These are phyloP conservation scores for Venturia asperata DNA, from an alignment of 2,329 filamentous ascomycete species.

Conservation along the genomic window DNA sequence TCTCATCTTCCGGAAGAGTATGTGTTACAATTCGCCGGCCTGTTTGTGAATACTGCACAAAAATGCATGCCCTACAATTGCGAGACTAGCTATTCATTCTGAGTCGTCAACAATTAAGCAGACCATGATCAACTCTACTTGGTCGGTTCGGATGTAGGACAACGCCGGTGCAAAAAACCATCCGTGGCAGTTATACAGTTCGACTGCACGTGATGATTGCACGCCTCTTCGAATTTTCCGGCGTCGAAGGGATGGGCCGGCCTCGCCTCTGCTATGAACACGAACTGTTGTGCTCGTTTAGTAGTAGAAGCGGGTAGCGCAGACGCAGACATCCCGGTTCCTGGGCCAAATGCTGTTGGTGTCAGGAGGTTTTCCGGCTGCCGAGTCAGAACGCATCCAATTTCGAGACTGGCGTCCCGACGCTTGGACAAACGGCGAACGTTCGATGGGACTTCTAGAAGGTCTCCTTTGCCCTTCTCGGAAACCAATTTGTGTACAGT, in stretches of 20 bases:
- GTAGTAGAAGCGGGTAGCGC: background rate
- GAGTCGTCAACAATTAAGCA: background rate
- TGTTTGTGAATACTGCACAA: too few species aligned
- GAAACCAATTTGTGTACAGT: background rate
- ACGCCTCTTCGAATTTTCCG: background rate
- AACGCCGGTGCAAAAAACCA: background rate
- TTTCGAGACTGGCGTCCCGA: background rate
- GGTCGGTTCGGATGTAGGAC: background rate
- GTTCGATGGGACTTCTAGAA: background rate
- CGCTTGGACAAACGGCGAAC: conserved; percentile 2
- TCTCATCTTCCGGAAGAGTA: too few species aligned
- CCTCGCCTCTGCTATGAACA: background rate
- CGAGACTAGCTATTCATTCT: too few species aligned
- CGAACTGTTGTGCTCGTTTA: background rate
- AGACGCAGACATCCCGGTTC: background rate
- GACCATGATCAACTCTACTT: background rate
- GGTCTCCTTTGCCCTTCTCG: background rate
- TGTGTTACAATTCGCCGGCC: too few species aligned
- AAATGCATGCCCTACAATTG: too few species aligned
- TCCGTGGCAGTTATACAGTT: background rate
- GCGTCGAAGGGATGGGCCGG: background rate
- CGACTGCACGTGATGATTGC: background rate
- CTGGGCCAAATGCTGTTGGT: background rate
- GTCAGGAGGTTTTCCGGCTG: conserved; percentile 18
- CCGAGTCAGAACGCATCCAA: conserved; percentile 25